Base-by-base conservation (phyloP, 2,329 filamentous ascomycete genomes). In the Colletotrichum filicis region DNA sequence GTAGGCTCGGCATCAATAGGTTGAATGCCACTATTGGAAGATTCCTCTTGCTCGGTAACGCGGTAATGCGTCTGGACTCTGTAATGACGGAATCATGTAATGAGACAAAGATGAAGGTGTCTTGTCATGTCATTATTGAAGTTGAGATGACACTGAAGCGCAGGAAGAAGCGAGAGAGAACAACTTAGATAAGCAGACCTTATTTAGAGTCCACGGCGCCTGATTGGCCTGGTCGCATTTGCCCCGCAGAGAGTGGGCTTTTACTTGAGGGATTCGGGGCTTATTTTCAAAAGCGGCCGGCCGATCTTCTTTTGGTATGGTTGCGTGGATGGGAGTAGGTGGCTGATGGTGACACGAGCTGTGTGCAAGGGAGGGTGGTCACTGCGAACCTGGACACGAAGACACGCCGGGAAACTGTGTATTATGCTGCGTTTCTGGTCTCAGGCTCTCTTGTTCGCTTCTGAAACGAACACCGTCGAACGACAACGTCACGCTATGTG, bases 161-260 rank as follows among this genome's bases (percentile, higher is more conserved):
- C n/a, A 42, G 37, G 6, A 26, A 26, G 22, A 49, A n/a, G 42
- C 19, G 12, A 26, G 19, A 19, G 32, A 37, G 12, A 42, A 42
- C 42, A 22, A 22, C n/a, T 60, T 60, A 60, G n/a, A 60, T 60
- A 42, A 60, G 32, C 57, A 16, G 22, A 26, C 30, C 6, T 19
- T 24, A 42, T 42, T 26, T 5, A 42, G 4, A 16, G 28, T 19
- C 14, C 32, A 7, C 14, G 11, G 30, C 57, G 24, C 11, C 57
- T 22, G 57, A 60, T 60, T 60, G 57, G 57, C n/a, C 32, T 6
- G 57, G n/a, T 60, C 57, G 57, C 57, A 60, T 42, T 60, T 42
- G 32, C 57, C 57, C 57, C 57, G n/a, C 57, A 22, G 11, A 35
- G n/a, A 37, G 32, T n/a, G 57, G n/a, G 12, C 22, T 42, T 5